Conservation (phyloP, 306 rosid species). For the Pueraria montana region DNA sequence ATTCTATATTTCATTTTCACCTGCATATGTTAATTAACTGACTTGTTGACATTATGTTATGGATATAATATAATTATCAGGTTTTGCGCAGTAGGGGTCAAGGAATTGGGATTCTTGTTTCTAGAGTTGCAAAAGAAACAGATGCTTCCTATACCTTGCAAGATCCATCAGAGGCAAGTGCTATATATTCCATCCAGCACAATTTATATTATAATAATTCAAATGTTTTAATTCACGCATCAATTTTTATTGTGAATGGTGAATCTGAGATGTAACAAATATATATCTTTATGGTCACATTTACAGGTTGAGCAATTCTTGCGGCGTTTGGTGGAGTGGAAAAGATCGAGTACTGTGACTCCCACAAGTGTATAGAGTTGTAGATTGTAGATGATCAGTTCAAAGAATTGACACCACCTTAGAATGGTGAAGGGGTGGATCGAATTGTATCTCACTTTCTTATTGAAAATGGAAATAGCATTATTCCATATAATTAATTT, state of each 20-base stretch:
- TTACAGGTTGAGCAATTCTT: constrained; percentile 83
- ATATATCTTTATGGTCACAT: constrained; percentile 24
- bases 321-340: constrained; percentile 81
- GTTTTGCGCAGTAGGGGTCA: constrained; percentile 75
- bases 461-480: constrained; percentile 42
- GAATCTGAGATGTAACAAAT: not conserved
- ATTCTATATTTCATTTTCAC: not conserved
- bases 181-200: not conserved
- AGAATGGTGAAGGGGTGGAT: constrained; percentile 49
- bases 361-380: constrained; percentile 39
- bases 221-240: constrained; percentile 8
- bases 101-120: constrained; percentile 93
- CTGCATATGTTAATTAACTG: not conserved
- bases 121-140: constrained; percentile 86
- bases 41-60: constrained; percentile 2
- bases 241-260: constrained; percentile 13
- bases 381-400: constrained; percentile 46
- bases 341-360: constrained; percentile 51
- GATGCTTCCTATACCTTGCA: constrained; percentile 82
- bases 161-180: constrained; percentile 88
- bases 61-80: constrained; percentile 46
- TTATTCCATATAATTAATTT: constrained; percentile 25
- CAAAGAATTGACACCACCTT: constrained; percentile 51
- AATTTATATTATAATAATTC: not conserved
- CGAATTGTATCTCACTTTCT: constrained; percentile 49